Conservation (phyloP, 352 stramenopile genomes). For the Pythium aristosporum region DNA sequence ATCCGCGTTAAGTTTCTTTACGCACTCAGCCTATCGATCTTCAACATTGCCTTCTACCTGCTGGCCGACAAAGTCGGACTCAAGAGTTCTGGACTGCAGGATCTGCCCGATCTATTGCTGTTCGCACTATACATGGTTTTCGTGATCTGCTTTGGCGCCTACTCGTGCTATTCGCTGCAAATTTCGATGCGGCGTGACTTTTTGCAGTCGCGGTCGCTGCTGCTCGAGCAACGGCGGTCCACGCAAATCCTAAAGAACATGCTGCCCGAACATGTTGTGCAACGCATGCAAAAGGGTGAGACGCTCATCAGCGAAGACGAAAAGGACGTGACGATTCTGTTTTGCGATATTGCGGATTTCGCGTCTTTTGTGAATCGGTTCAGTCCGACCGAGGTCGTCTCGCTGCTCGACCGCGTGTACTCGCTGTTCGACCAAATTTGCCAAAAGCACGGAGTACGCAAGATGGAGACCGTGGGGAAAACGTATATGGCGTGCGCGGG, state of each 20-base stretch:
- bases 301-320: slow-evolving; percentile 84
- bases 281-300: slow-evolving; percentile 84
- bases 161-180: slow-evolving; percentile 81
- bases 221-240: slow-evolving; percentile 76
- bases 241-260: slow-evolving; percentile 87
- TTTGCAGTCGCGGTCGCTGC: slow-evolving; percentile 70
- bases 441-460: slow-evolving; percentile 88
- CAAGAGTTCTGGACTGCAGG: slow-evolving; percentile 31
- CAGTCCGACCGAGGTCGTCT: slow-evolving; percentile 70
- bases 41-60: slow-evolving; percentile 82
- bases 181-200: slow-evolving; percentile 85
- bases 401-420: slow-evolving; percentile 91
- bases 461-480: slow-evolving; percentile 93
- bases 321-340: slow-evolving; percentile 86
- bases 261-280: slow-evolving; percentile 78
- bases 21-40: slow-evolving; percentile 65
- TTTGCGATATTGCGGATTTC: slow-evolving; percentile 86
- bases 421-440: slow-evolving; percentile 91
- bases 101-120: slow-evolving; percentile 49
- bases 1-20: slow-evolving; percentile 87
- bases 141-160: slow-evolving; percentile 69
- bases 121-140: slow-evolving; percentile 78
- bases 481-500: slow-evolving; percentile 90
- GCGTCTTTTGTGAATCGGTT: slow-evolving; percentile 79
- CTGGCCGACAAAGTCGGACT: slow-evolving; percentile 53